Conservation (phyloP, 2,329 filamentous ascomycete genomes). For the Penicillium sp. region DNA sequence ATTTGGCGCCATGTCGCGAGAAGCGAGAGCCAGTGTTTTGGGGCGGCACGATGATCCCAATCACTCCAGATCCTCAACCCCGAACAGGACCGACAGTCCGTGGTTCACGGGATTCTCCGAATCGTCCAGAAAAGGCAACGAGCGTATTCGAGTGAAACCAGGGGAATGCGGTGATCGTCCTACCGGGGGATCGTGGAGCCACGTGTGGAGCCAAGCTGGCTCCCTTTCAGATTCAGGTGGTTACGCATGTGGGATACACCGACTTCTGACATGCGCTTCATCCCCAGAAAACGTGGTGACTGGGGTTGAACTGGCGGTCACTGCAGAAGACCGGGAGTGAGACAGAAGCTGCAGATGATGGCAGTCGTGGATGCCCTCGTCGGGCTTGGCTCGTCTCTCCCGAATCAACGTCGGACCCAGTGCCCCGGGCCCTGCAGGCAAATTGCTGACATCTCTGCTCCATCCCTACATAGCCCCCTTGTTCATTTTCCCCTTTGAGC, state of each 20-base stretch:
- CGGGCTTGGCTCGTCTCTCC: background rate
- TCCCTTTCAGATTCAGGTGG: background rate
- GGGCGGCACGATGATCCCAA: background rate
- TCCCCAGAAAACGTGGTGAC: conserved; percentile 19
- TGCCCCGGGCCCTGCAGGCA: background rate
- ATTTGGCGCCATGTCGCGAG: conserved; percentile 28
- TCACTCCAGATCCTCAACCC: background rate
- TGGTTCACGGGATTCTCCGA: conserved; percentile 11
- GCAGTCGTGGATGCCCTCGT: no score
- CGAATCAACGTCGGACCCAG: background rate
- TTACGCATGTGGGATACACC: conserved; percentile 10
- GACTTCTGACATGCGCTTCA: conserved; percentile 12
- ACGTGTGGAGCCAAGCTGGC: conserved; percentile 11
- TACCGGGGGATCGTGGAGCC: conserved; percentile 14
- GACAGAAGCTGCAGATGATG: background rate
- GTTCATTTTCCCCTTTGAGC: background rate
- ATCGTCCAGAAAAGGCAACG: conserved; percentile 2
- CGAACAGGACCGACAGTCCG: conserved; percentile 3
- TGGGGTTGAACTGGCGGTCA: conserved; percentile 11
- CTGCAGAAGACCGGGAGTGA: background rate
- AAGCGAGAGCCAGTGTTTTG: conserved; percentile 12
- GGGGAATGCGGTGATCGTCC: conserved; percentile 2
- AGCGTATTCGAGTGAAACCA: conserved; percentile 3
- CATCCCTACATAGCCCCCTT: background rate
- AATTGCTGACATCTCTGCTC: background rate